Evolutionary conservation across 1,139 yeast species (phyloP).

Genomic region (Wickerhamomyces sp.): DNA sequence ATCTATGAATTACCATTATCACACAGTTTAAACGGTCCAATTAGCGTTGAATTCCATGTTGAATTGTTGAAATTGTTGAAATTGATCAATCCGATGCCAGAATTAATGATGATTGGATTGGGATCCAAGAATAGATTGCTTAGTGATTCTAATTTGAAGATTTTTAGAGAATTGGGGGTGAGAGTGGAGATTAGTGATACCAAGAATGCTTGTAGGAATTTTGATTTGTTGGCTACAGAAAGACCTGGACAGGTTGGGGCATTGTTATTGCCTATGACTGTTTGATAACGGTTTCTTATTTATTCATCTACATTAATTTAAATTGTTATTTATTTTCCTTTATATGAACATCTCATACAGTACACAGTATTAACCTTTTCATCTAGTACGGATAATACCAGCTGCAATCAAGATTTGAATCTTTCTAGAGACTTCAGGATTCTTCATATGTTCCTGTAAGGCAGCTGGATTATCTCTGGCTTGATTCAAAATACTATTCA

Average conservation of each 20-base stretch:
- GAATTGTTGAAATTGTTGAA: constrained; percentile 45
- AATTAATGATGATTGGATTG: constrained; percentile 64
- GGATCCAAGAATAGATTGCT: constrained; percentile 62
- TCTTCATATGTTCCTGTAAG: constrained; percentile 94
- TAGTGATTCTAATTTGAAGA: constrained; percentile 46
- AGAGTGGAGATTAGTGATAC: constrained; percentile 68
- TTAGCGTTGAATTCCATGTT: constrained; percentile 38
- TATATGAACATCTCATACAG: not conserved
- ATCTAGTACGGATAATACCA: constrained; percentile 93
- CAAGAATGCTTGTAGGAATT: constrained; percentile 62
- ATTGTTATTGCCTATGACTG: constrained; percentile 47
- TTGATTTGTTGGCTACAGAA: constrained; percentile 74
- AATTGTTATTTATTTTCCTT: too few relatives aligned
- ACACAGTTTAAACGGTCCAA: constrained; percentile 33
- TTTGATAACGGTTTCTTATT: not conserved
- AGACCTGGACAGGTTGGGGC: constrained; percentile 71
- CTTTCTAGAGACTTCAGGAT: constrained; percentile 88
- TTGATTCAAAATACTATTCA: constrained; percentile 92
- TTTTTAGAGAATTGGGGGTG: constrained; percentile 55
- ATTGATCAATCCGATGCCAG: constrained; percentile 72
- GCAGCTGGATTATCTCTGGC: constrained; percentile 97
- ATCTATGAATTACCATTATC: constrained; percentile 49
- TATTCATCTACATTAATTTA: not conserved
- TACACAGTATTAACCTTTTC: not conserved
- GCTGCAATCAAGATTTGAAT: constrained; percentile 90